Percentiles rank a stretch among this genome's conserved stretches.
These are phyloP conservation scores for Mycosphaerella arachidis DNA, from an alignment of 2,329 filamentous ascomycete species.

Conservation along the genomic window DNA sequence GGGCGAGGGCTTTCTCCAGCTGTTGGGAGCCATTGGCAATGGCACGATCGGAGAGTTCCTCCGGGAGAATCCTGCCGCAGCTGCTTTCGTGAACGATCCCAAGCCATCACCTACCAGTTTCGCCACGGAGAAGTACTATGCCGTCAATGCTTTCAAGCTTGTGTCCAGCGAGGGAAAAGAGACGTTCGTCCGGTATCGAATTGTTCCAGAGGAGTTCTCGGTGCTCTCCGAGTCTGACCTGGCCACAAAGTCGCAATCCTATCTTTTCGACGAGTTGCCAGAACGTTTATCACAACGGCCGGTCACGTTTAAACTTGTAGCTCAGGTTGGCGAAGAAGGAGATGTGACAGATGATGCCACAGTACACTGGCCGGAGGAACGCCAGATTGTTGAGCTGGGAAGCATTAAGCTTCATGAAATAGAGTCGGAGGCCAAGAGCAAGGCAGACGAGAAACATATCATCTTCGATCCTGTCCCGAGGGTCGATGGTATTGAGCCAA, in stretches of 20 bases:
- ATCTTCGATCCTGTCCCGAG: constrained; percentile 58
- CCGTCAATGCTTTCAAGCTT: constrained; percentile 49
- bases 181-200: constrained; percentile 47
- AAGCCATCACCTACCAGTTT: constrained; percentile 51
- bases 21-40: constrained; percentile 42
- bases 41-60: constrained; percentile 43
- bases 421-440: constrained; percentile 32
- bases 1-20: constrained; percentile 50
- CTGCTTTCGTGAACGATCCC: constrained; percentile 46
- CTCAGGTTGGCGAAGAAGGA: constrained; percentile 48
- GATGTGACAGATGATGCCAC: constrained; percentile 48
- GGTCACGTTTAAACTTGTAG: constrained; percentile 46
- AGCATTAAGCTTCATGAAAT: constrained; percentile 43
- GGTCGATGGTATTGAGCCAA: constrained; percentile 50
- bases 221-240: constrained; percentile 39
- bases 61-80: constrained; percentile 43
- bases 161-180: constrained; percentile 38
- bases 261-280: constrained; percentile 48
- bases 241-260: constrained; percentile 38
- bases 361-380: constrained; percentile 50
- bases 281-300: constrained; percentile 35
- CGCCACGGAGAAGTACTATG: constrained; percentile 46
- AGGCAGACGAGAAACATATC: constrained; percentile 46
- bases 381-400: constrained; percentile 50
- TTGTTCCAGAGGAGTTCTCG: constrained; percentile 43